These are phyloP conservation scores for Bolboschoenus planiculmis DNA, from an alignment of 176 grass and related monocot genomes.

Conservation along the genomic window DNA sequence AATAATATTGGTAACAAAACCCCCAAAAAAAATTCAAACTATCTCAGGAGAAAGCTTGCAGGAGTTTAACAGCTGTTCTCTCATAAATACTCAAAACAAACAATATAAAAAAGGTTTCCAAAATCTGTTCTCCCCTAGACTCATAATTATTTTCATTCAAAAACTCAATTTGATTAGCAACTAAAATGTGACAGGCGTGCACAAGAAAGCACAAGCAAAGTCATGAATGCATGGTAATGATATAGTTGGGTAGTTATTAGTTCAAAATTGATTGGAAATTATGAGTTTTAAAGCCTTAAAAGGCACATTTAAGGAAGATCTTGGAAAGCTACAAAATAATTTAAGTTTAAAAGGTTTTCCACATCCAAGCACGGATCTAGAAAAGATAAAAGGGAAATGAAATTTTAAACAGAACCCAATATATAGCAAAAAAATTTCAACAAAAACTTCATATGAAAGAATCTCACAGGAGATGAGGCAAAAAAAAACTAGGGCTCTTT, in stretches of 20 bases:
- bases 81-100: neutral
- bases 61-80: neutral
- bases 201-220: constrained; percentile 12
- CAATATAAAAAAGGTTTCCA: neutral
- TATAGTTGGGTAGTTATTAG: neutral
- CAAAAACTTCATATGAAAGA: neutral
- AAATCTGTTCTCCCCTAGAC: neutral
- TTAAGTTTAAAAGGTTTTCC: neutral
- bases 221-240: constrained; percentile 14
- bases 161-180: constrained; percentile 2
- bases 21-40: neutral
- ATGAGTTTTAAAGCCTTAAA: neutral
- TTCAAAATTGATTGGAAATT: neutral
- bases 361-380: neutral
- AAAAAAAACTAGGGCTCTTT: neutral
- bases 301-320: neutral
- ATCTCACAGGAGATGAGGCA: neutral
- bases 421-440: neutral
- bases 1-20: neutral
- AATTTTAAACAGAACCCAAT: neutral
- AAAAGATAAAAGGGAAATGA: neutral
- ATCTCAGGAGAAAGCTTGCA: neutral
- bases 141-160: neutral
- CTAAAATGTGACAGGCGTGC: neutral
- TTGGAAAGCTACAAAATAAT: neutral